Conservation (phyloP, 164 flowering plant genomes). For the Echeveria elegans region DNA sequence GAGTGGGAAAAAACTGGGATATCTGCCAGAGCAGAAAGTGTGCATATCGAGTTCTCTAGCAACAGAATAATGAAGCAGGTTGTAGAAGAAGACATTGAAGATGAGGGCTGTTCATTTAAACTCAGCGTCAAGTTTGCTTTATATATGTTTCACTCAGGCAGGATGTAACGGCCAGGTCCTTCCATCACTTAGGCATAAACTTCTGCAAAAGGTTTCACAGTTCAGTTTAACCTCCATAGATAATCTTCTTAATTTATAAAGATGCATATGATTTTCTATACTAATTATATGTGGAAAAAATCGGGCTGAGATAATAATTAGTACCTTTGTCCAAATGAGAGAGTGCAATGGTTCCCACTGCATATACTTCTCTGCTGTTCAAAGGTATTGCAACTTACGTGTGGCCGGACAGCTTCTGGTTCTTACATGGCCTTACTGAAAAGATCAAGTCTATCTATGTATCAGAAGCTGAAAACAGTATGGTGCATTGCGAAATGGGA, state of each 20-base stretch:
- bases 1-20: conserved; percentile 56
- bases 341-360: conserved; percentile 43
- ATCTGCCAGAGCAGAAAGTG: conserved; percentile 30
- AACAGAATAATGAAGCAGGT: conserved; percentile 30
- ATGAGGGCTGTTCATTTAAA: conserved; percentile 20
- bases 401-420: conserved; percentile 39
- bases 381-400: conserved; percentile 42
- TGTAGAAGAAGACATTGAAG: conserved; percentile 28
- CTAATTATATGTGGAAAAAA: background rate
- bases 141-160: conserved; percentile 24
- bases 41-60: conserved; percentile 34
- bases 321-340: conserved; percentile 7
- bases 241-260: background rate
- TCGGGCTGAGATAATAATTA: background rate
- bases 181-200: conserved; percentile 44
- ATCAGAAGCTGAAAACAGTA: conserved; percentile 18
- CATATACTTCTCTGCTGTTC: conserved; percentile 39
- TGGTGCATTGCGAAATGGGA: conserved; percentile 39
- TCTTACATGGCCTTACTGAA: conserved; percentile 38
- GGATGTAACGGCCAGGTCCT: conserved; percentile 63
- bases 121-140: conserved; percentile 36
- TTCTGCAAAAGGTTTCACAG: conserved; percentile 50
- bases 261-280: background rate
- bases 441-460: conserved; percentile 22
- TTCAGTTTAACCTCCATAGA: conserved; percentile 27